Conservation (phyloP, 106 monocot genomes). For the Dioscorea alata region DNA sequence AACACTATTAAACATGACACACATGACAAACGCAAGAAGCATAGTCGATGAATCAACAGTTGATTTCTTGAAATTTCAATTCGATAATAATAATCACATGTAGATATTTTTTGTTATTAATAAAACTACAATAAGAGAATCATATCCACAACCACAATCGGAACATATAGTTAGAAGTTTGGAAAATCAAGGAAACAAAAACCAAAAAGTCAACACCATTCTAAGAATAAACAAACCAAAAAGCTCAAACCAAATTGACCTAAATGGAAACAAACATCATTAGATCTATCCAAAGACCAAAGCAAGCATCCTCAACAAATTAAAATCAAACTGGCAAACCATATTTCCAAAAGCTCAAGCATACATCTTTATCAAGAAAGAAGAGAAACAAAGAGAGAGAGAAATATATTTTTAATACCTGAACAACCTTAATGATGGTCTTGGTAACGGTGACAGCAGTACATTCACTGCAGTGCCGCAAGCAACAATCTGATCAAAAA, state of each 20-base stretch:
- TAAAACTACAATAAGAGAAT: background rate
- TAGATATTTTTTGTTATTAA: too few species aligned
- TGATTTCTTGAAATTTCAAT: too few species aligned
- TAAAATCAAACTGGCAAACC: background rate
- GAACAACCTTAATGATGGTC: slow-evolving; percentile 57
- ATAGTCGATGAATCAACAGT: too few species aligned
- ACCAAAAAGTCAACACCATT: background rate
- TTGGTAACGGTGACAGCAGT: slow-evolving; percentile 41
- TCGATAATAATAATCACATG: too few species aligned
- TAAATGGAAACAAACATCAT: background rate
- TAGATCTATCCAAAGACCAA: background rate
- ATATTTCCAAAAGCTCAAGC: background rate
- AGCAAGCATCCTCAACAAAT: background rate
- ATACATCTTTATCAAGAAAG: background rate
- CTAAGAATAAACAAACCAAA: background rate
- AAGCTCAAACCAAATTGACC: background rate
- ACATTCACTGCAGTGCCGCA: slow-evolving; percentile 61
- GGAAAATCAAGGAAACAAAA: background rate
- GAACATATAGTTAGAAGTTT: background rate
- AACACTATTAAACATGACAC: too few species aligned
- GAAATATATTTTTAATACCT: slow-evolving; percentile 22
- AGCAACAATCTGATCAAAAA: slow-evolving; percentile 71
- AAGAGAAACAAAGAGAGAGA: background rate
- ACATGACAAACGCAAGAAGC: too few species aligned
- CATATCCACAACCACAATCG: background rate